Evolutionary conservation across 2,329 filamentous ascomycete genomes (phyloP).

Genomic region (Furcasterigmium sp.): DNA sequence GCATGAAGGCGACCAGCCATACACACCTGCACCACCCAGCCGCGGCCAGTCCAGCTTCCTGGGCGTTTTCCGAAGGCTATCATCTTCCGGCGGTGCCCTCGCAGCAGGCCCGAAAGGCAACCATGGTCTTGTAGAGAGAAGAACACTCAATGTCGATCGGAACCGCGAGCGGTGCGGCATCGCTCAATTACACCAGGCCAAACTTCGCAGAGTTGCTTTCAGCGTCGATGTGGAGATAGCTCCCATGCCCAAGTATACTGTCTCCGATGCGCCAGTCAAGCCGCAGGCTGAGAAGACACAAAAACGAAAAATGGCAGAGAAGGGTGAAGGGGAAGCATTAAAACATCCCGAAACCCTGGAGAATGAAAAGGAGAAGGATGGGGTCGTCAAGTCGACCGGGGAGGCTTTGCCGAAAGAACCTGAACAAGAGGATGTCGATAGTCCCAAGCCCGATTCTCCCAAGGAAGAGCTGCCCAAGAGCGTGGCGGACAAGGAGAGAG

Average conservation of each 20-base stretch:
- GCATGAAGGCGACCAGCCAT: constrained; percentile 57
- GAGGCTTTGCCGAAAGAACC: constrained; percentile 34
- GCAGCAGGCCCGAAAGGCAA: constrained; percentile 43
- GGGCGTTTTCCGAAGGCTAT: constrained; percentile 76
- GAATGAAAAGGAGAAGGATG: constrained; percentile 46
- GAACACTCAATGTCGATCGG: constrained; percentile 78
- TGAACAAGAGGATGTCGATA: constrained; percentile 26
- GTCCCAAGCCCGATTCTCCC: constrained; percentile 7
- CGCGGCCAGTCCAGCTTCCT: constrained; percentile 66
- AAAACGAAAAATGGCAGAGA: constrained; percentile 61
- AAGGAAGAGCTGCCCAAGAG: constrained; percentile 17
- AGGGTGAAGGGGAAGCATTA: constrained; percentile 67
- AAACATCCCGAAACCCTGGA: constrained; percentile 60
- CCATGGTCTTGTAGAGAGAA: constrained; percentile 73
- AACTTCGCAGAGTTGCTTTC: constrained; percentile 84
- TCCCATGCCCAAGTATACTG: constrained; percentile 72
- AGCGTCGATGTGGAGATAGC: constrained; percentile 97
- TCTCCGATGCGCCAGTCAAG: constrained; percentile 44
- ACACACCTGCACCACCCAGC: constrained; percentile 70
- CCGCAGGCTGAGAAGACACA: constrained; percentile 40
- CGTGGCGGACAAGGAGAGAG: constrained; percentile 31
- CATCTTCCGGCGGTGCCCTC: constrained; percentile 54
- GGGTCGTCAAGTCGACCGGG: constrained; percentile 32
- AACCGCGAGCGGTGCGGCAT: constrained; percentile 75
- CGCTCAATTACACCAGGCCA: constrained; percentile 71